Conservation (phyloP, 2,329 filamentous ascomycete genomes). For the Colletotrichum kahawae region DNA sequence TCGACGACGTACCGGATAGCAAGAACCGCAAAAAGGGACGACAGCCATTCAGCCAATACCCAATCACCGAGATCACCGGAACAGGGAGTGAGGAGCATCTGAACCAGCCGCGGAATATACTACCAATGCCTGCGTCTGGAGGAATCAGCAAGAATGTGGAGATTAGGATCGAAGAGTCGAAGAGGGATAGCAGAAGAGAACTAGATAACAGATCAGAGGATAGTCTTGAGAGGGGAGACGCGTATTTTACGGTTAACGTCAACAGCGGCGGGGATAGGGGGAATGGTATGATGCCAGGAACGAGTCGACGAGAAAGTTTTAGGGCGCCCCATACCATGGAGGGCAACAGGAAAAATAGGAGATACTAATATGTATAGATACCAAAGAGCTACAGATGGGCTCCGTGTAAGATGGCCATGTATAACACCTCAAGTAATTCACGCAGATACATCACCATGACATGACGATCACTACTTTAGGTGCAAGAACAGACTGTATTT, state of each 20-base stretch:
- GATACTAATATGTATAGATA: neutral
- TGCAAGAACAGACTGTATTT: neutral
- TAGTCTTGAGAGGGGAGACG: neutral
- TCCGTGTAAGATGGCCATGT: neutral
- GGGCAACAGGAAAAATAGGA: neutral
- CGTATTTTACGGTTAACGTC: neutral
- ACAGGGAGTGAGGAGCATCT: constrained; percentile 14
- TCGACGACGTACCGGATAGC: neutral
- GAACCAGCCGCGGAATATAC: neutral
- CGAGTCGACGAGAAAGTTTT: neutral
- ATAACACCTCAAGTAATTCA: neutral
- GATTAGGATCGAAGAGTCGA: constrained; percentile 4
- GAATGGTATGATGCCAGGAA: neutral
- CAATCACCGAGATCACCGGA: constrained; percentile 7
- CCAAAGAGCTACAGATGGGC: neutral
- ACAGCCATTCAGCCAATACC: constrained; percentile 7
- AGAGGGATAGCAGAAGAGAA: neutral
- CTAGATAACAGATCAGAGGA: neutral
- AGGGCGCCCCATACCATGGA: neutral
- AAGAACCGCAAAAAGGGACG: constrained; percentile 7
- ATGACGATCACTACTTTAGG: neutral
- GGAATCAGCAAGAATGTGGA: constrained; percentile 18
- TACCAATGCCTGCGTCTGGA: neutral
- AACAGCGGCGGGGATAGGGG: neutral
- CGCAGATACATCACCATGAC: neutral